These are phyloP conservation scores for Zymoseptoria brevis DNA, from an alignment of 2,329 filamentous ascomycete species.

Conservation along the genomic window DNA sequence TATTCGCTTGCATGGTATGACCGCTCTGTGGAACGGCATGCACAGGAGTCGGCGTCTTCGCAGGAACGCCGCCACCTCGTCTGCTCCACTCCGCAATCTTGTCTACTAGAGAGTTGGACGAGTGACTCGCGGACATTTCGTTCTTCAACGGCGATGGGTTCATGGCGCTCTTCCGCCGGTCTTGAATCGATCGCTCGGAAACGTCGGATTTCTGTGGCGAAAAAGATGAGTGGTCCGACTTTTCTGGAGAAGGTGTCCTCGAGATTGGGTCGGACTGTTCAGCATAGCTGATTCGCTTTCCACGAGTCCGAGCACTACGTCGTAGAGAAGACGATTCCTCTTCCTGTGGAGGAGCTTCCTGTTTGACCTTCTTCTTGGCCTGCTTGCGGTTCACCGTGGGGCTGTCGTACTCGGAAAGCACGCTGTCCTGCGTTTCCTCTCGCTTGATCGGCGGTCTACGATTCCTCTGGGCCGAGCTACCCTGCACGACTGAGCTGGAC, in stretches of 20 bases:
- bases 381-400: slow-evolving; percentile 2
- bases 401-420: neutral
- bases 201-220: slow-evolving; percentile 5
- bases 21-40: neutral
- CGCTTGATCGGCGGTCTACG: neutral
- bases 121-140: neutral
- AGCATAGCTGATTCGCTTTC: slow-evolving; percentile 14
- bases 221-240: slow-evolving; percentile 11
- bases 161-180: neutral
- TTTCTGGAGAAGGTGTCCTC: slow-evolving; percentile 8
- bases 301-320: slow-evolving; percentile 11
- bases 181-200: neutral
- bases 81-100: slow-evolving; percentile 10
- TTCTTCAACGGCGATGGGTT: neutral
- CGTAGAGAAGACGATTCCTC: slow-evolving; percentile 6
- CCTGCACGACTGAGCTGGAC: too few relatives aligned
- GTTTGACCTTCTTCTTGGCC: slow-evolving; percentile 1
- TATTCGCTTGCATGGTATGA: neutral
- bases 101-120: slow-evolving; percentile 2
- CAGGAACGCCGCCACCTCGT: slow-evolving; percentile 1
- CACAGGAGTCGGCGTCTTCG: neutral
- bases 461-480: neutral
- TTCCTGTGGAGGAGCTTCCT: slow-evolving; percentile 3
- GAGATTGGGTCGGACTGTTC: slow-evolving; percentile 8
- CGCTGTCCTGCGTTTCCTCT: neutral